Conservation (phyloP, 2,329 filamentous ascomycete species). For the Colletotrichum sojae region DNA sequence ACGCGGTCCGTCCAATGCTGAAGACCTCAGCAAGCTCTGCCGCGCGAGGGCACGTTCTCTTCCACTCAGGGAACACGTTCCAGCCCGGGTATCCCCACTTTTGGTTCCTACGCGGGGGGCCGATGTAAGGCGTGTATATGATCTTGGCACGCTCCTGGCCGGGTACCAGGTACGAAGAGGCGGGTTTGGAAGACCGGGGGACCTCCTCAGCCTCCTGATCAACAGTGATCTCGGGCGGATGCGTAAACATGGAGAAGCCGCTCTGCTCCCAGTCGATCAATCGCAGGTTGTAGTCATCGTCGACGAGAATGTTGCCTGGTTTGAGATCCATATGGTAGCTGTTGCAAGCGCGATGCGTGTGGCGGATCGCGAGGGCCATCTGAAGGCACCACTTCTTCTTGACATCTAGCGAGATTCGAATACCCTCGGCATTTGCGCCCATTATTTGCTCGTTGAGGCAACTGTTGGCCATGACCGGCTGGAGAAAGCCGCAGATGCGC, state of each 20-base stretch:
- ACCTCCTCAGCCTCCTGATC: slow-evolving; percentile 38
- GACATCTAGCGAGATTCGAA: slow-evolving; percentile 30
- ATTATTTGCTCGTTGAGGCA: slow-evolving; percentile 40
- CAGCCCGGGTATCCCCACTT: slow-evolving; percentile 38
- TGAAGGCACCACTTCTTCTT: slow-evolving; percentile 45
- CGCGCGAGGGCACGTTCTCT: slow-evolving; percentile 39
- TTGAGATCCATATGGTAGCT: slow-evolving; percentile 51
- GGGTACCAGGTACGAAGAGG: too few relatives aligned
- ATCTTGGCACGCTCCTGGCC: not conserved
- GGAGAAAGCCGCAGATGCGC: slow-evolving; percentile 42
- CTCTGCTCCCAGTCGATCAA: slow-evolving; percentile 48
- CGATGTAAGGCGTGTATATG: slow-evolving; percentile 39
- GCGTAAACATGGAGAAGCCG: slow-evolving; percentile 44
- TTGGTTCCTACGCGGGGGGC: slow-evolving; percentile 38
- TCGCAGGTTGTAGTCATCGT: slow-evolving; percentile 38
- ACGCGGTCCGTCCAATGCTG: slow-evolving; percentile 42
- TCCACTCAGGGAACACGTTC: slow-evolving; percentile 43
- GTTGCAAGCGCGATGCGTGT: slow-evolving; percentile 43
- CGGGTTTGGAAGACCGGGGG: not conserved
- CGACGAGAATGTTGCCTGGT: slow-evolving; percentile 47
- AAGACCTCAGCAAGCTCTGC: slow-evolving; percentile 43
- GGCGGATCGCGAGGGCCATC: slow-evolving; percentile 44
- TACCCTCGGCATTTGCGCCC: slow-evolving; percentile 30
- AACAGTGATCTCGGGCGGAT: slow-evolving; percentile 39
- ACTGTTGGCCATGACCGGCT: slow-evolving; percentile 36